Conservation (phyloP, 2,329 filamentous ascomycete species). For the Talaromyces sp. region DNA sequence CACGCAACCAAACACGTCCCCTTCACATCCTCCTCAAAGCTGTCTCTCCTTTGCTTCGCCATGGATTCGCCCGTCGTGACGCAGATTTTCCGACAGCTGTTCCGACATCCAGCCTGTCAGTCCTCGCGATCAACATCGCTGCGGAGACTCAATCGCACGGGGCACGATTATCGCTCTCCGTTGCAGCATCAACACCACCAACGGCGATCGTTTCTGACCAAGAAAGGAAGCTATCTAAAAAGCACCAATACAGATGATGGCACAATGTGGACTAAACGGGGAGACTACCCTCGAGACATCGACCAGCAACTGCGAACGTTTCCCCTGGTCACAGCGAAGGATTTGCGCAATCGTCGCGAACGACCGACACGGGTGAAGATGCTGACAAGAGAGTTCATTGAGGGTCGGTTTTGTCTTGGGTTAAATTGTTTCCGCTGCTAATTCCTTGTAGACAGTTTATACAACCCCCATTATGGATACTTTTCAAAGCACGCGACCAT, state of each 20-base stretch:
- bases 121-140: conserved; percentile 22
- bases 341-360: conserved; percentile 66
- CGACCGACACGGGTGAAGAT: conserved; percentile 89
- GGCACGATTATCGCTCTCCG: not conserved
- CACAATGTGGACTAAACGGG: conserved; percentile 80
- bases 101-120: conserved; percentile 65
- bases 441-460: conserved; percentile 67
- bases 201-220: conserved; percentile 31
- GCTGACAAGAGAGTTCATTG: conserved; percentile 95
- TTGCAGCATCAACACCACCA: conserved; percentile 22
- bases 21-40: conserved; percentile 6
- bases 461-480: conserved; percentile 92
- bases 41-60: not conserved
- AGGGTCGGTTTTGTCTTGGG: conserved; percentile 54
- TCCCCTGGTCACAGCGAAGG: conserved; percentile 77
- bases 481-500: conserved; percentile 96
- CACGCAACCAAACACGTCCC: conserved; percentile 16
- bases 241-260: conserved; percentile 47
- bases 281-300: conserved; percentile 70
- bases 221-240: conserved; percentile 27
- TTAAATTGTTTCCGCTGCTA: not conserved
- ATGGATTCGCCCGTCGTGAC: conserved; percentile 81
- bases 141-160: conserved; percentile 6
- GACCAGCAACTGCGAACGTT: conserved; percentile 74
- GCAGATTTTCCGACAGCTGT: conserved; percentile 79